phyloP scores from a whole-genome alignment of 768 basidiomycete genomes.

The Amanita muscaria region DNA sequence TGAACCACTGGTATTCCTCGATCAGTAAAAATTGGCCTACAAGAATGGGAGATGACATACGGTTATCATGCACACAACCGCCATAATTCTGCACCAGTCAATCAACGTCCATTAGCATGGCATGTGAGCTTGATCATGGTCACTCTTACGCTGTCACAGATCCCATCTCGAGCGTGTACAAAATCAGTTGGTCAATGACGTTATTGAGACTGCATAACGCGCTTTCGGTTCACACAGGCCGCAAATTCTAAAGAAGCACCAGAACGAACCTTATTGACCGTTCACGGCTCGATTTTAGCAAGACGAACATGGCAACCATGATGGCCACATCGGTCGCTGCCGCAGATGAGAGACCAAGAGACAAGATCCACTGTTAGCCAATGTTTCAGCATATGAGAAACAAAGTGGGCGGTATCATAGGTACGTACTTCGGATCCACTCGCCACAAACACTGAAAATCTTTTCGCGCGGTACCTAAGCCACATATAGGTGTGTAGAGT shows the following conservation, averaged over 20 bases:
- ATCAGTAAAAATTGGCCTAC: not conserved
- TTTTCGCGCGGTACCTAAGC: no score
- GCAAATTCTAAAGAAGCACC: not conserved
- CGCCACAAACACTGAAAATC: no score
- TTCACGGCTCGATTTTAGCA: constrained; percentile 23
- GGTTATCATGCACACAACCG: constrained; percentile 39
- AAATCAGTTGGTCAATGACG: constrained; percentile 28
- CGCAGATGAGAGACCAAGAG: constrained; percentile 33
- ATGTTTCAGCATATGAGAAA: no score
- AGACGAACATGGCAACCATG: constrained; percentile 25
- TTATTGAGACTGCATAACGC: constrained; percentile 23
- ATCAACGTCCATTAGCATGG: not conserved
- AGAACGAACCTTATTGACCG: constrained; percentile 21
- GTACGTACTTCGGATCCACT: no score
- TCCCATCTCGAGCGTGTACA: constrained; percentile 37
- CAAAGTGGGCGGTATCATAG: no score
- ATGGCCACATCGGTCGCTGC: constrained; percentile 30
- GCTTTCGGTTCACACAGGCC: no score
- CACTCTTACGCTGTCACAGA: constrained; percentile 29
- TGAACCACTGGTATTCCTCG: constrained; percentile 33
- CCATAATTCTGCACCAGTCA: constrained; percentile 25
- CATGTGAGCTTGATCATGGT: not conserved
- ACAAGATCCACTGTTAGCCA: constrained; percentile 31
- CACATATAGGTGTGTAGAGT: no score
- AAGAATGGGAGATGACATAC: constrained; percentile 29